Percentiles rank a stretch among this genome's conserved stretches.
phyloP scores from a whole-genome alignment of 1,139 yeast species.

The Geotrichum macrosporum region DNA sequence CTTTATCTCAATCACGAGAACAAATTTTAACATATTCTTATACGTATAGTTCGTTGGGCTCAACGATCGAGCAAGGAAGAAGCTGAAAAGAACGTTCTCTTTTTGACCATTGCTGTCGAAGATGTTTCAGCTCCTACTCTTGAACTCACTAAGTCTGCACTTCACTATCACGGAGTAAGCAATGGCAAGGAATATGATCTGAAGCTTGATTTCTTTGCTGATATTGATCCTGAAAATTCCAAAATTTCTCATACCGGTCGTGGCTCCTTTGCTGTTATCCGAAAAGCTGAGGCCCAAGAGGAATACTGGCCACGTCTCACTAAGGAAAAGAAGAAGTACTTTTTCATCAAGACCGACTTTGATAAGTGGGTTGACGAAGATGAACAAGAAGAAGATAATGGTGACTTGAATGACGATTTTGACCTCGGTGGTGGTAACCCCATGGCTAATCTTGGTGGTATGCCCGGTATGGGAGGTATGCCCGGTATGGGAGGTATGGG shows the following conservation, averaged over 20 bases:
- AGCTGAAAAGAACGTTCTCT: conserved; percentile 66
- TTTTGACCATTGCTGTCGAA: conserved; percentile 66
- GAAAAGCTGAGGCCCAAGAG: conserved; percentile 60
- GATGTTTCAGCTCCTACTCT: conserved; percentile 65
- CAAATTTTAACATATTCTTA: conserved; percentile 1
- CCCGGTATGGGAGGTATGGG: conserved; percentile 32
- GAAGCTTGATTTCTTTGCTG: conserved; percentile 65
- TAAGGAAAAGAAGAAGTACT: conserved; percentile 64
- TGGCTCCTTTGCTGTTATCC: conserved; percentile 61
- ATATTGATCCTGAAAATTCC: conserved; percentile 64
- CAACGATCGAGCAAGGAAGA: conserved; percentile 81
- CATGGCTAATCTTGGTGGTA: conserved; percentile 33
- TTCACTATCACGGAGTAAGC: conserved; percentile 52
- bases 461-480: conserved; percentile 32
- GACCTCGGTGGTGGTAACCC: conserved; percentile 35
- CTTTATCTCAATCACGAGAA: too few species aligned
- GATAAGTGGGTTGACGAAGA: conserved; percentile 97
- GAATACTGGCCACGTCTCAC: conserved; percentile 94
- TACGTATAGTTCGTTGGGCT: conserved; percentile 75
- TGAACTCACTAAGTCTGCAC: conserved; percentile 53
- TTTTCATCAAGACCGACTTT: conserved; percentile 86
- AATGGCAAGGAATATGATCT: conserved; percentile 48
- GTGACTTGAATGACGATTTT: conserved; percentile 39
- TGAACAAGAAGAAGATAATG: conserved; percentile 69
- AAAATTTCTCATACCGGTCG: conserved; percentile 63